phyloP scores from a whole-genome alignment of 1,284 basidiomycete species.

The Sparassis latifolia region DNA sequence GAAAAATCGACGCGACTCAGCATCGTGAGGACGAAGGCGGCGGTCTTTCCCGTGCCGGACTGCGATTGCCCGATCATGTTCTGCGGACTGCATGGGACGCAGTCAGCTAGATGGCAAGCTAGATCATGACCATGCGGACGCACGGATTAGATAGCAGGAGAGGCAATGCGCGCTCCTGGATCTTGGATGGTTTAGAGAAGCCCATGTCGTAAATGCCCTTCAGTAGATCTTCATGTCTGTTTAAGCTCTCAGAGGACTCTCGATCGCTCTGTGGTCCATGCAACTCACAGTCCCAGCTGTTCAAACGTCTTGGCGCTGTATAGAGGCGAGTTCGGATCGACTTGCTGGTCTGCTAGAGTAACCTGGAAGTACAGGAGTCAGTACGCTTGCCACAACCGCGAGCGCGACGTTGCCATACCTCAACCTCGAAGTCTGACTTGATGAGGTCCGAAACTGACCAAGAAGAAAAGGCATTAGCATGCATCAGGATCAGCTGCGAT shows the following conservation, averaged over 20 bases:
- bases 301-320: slow-evolving; percentile 95
- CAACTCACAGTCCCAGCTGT: slow-evolving; percentile 81
- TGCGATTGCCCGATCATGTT: slow-evolving; percentile 99
- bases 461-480: slow-evolving; percentile 2
- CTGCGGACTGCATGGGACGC: slow-evolving; percentile 55
- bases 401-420: slow-evolving; percentile 35
- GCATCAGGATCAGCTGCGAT: no score
- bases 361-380: slow-evolving; percentile 49
- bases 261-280: not conserved
- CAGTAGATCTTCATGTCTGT: slow-evolving; percentile 81
- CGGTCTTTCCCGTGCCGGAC: slow-evolving; percentile 98
- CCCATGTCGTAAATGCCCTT: slow-evolving; percentile 97
- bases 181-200: slow-evolving; percentile 97
- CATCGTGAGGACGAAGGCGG: slow-evolving; percentile 98
- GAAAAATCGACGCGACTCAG: slow-evolving; percentile 88
- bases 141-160: slow-evolving; percentile 89
- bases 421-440: slow-evolving; percentile 69
- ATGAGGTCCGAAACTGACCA: slow-evolving; percentile 47
- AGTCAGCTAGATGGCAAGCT: not conserved
- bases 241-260: not conserved
- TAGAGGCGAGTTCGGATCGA: slow-evolving; percentile 91
- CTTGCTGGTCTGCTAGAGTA: slow-evolving; percentile 95
- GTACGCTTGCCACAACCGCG: slow-evolving; percentile 8
- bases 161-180: slow-evolving; percentile 95
- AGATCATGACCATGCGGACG: slow-evolving; percentile 7